Evolutionary conservation across 768 basidiomycete genomes (phyloP), one percentile per base, ranked within the genome.

Genomic region (Russula vinacea): DNA sequence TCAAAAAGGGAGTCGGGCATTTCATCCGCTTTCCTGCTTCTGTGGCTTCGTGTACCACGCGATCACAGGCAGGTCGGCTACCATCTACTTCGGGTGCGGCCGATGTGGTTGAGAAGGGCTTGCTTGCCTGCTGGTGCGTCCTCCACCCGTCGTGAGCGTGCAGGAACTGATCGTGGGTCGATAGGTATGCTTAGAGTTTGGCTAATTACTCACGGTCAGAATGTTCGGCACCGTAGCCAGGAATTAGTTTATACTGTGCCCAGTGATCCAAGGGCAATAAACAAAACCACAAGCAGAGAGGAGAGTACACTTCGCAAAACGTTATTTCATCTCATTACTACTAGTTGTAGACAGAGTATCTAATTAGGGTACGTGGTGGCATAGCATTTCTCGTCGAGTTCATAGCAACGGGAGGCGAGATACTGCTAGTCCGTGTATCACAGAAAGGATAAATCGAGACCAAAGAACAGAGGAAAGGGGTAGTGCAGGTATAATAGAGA

Each of bases 401-500:
- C 60, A 61, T 61, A 55, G 37, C 53, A 61, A 45, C 45, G 54
- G 54, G 10, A 54, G 24, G 56, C 35, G 61, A 32, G 37, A 47
- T 40, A 11, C 10, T 55, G 49, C 49, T 50, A 33, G 19, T 40
- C n/a, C 55, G 59, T 65, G 50, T 56, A 57, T 59, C 63, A 64
- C 58, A 45, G 22, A 47, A 11, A 56, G 42, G 26, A 39, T 26
- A 49, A 37, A 45, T 3, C 7, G 33, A 24, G 32, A n/a, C 10
- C 5, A 24, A 49, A 22, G 10, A 11, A 33, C 19, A 37, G 19
- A 11, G n/a, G 35, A 33, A 22, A 24, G 37, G 11, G 33, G 47
- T 56, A 60, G 55, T 59, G 59, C 58, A 61, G 58, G 64, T 65
- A 65, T 65, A 65, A 65, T 61, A 19, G 49, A 44, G 55, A 61